Evolutionary conservation across 495 filamentous ascomycete species (phyloP).

Genomic region (Penicillium verhagenii): DNA sequence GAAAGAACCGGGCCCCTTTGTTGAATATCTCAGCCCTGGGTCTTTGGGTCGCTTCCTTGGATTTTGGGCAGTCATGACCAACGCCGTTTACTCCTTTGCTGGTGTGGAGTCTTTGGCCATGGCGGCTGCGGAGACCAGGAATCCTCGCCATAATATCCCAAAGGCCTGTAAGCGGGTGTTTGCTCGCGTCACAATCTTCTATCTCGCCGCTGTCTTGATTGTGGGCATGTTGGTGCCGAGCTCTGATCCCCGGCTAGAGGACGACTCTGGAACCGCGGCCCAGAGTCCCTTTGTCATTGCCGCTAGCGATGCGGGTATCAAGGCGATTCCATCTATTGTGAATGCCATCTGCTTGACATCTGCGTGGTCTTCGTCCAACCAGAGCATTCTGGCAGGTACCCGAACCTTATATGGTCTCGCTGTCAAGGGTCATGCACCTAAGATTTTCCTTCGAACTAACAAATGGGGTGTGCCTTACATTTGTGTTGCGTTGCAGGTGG

Average conservation of each 20-base stretch:
- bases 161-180: conserved; percentile 47
- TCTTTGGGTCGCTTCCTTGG: conserved; percentile 50
- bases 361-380: conserved; percentile 51
- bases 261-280: conserved; percentile 34
- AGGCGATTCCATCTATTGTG: conserved; percentile 49
- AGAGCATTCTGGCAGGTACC: conserved; percentile 47
- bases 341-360: conserved; percentile 50
- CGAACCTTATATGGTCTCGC: conserved; percentile 48
- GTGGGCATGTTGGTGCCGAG: conserved; percentile 52
- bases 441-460: conserved; percentile 53
- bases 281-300: conserved; percentile 58
- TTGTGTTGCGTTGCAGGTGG: conserved; percentile 51
- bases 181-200: conserved; percentile 43
- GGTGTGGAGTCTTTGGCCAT: conserved; percentile 55
- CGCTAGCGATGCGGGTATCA: conserved; percentile 38
- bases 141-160: conserved; percentile 45
- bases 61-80: conserved; percentile 59
- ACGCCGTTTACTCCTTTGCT: conserved; percentile 58
- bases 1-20: conserved; percentile 52
- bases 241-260: conserved; percentile 45
- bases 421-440: conserved; percentile 44
- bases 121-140: conserved; percentile 48
- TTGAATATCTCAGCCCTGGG: conserved; percentile 43
- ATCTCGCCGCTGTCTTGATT: conserved; percentile 42
- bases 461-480: conserved; percentile 61